Evolutionary conservation across 257 asterid genomes (phyloP).

Genomic region (Cordia subcordata): DNA sequence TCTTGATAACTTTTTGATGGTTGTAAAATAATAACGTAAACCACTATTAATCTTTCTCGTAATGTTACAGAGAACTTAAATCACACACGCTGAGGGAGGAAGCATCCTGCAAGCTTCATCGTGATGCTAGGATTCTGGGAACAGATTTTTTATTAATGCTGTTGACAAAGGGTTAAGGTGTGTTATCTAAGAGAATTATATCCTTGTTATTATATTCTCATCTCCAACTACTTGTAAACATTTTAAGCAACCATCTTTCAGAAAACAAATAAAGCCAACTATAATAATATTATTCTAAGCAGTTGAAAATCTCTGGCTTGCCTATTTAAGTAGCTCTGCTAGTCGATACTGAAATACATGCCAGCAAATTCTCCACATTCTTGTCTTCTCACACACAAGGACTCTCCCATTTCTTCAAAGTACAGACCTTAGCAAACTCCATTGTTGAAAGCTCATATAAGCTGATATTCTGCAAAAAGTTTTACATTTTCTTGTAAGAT

Average conservation of each 20-base stretch:
- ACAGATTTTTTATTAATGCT: slow-evolving; percentile 25
- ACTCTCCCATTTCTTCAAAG: slow-evolving; percentile 11
- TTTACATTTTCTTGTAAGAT: slow-evolving; percentile 22
- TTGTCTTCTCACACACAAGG: slow-evolving; percentile 28
- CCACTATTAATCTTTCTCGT: too few species aligned
- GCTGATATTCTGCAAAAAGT: slow-evolving; percentile 2
- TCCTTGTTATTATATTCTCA: slow-evolving; percentile 28
- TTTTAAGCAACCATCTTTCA: slow-evolving; percentile 58
- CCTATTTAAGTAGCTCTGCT: slow-evolving; percentile 53
- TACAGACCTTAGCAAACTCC: neutral
- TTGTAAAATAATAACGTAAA: too few species aligned
- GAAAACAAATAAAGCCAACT: slow-evolving; percentile 24
- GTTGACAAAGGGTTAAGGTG: slow-evolving; percentile 57
- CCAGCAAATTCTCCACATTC: slow-evolving; percentile 42
- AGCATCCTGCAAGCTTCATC: slow-evolving; percentile 59
- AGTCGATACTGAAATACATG: slow-evolving; percentile 42
- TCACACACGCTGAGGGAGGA: slow-evolving; percentile 18
- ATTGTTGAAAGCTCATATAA: slow-evolving; percentile 9
- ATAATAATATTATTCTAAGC: slow-evolving; percentile 20
- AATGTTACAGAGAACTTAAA: too few species aligned
- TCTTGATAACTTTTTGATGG: too few species aligned
- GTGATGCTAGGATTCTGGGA: slow-evolving; percentile 55
- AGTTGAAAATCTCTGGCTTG: slow-evolving; percentile 44
- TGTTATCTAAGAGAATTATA: slow-evolving; percentile 33
- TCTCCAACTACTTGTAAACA: slow-evolving; percentile 47